phyloP scores from a whole-genome alignment of 495 filamentous ascomycete species.

The Apiosordaria backusii region DNA sequence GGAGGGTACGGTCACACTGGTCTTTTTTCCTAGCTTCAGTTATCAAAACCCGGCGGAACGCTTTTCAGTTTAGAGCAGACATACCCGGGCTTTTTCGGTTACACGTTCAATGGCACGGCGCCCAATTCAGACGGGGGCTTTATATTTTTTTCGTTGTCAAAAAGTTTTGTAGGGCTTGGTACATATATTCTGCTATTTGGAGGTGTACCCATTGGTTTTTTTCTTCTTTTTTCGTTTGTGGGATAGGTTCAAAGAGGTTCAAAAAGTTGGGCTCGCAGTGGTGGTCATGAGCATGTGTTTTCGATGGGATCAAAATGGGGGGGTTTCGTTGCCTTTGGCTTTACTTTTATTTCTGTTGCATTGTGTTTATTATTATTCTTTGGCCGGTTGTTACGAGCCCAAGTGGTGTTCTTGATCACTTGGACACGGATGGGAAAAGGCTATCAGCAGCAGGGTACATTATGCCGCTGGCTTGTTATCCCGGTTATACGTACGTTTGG shows the following conservation, averaged over 20 bases:
- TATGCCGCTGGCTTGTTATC: conserved; percentile 1
- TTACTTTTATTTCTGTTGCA: conserved; percentile 10
- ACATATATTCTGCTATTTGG: conserved; percentile 16
- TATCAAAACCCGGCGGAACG: conserved; percentile 1
- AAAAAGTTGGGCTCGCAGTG: conserved; percentile 18
- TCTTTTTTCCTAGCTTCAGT: neutral
- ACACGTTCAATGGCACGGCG: neutral
- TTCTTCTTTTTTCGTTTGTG: conserved; percentile 8
- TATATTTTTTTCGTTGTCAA: conserved; percentile 18
- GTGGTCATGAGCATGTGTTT: conserved; percentile 15
- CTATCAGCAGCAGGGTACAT: neutral
- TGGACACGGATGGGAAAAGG: neutral
- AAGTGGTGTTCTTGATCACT: neutral
- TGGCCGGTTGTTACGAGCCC: neutral
- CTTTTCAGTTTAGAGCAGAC: conserved; percentile 7
- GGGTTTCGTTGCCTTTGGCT: neutral
- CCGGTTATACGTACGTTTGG: neutral
- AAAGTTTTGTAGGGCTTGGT: conserved; percentile 28
- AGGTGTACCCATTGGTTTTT: neutral
- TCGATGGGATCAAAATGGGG: conserved; percentile 5
- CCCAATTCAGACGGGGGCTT: conserved; percentile 8
- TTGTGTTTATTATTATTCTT: conserved; percentile 7
- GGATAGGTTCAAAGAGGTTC: conserved; percentile 13
- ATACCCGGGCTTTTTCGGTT: conserved; percentile 7
- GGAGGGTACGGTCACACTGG: neutral